Base-by-base conservation (phyloP, 2,329 filamentous ascomycete species). In the Davidsoniella eucalypti region DNA sequence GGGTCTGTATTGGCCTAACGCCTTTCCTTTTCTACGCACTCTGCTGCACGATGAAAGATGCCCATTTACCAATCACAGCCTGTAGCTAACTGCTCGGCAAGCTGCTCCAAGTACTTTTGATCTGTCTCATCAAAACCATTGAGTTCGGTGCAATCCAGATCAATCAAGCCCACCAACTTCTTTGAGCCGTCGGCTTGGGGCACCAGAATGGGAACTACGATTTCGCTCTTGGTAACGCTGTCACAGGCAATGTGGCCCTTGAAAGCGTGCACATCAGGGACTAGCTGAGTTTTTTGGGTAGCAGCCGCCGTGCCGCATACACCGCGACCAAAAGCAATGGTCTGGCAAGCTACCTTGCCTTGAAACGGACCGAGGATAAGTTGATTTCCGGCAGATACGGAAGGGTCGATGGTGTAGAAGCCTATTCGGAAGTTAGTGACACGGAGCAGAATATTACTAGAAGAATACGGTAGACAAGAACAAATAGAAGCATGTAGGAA, bases 181-280 rank as follows among this genome's bases (percentile, higher is more conserved):
- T 56, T 60, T 47, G 58, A 57, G 21, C 59, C 62, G 41, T 59
- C 58, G 47, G 57, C 47, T 4, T 59, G 56, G 14, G 59, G 59
- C 4, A 59, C 61, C 4, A 82, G 56, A 54, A 90, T 73, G 2
- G 85, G 85, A 45, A 90, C 84, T 16, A 92, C 85, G 61, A 92
- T 80, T 68, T 92, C 85, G 61, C 84, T 88, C 65, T 69, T 75
- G 58, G 77, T 85, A 52, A 77, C 80, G 3, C 76, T 75, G 62
- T 92, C 85, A 61, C 85, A 90, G 8, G 85, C 84, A 59, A 92
- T 88, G 61, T 90, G 85, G 2, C 83, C 84, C 0, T 82, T 81
- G 59, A 90, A 90, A 47, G 66, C 60, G 41, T 85, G 79, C 6
- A 92, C 84, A 61, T 92, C 79, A 10, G 69, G 65, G 0, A 82